A percentile compares a stretch with the other conserved stretches of the same genome.
These are phyloP conservation scores for Lagenaria siceraria DNA, from an alignment of 306 rosid genomes.

Conservation along the genomic window DNA sequence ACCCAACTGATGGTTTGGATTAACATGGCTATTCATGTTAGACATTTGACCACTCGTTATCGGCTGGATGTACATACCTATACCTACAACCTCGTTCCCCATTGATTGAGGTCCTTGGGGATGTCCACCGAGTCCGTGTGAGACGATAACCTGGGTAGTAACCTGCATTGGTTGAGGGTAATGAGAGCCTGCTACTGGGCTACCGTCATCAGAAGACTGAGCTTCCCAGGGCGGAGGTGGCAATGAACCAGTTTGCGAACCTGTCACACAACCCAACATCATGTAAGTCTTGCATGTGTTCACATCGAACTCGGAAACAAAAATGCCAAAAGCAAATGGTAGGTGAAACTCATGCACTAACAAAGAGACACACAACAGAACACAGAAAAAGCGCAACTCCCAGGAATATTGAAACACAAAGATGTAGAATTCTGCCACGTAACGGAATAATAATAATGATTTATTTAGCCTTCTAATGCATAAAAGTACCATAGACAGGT, in stretches of 20 bases:
- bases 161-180: constrained; percentile 66
- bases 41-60: constrained; percentile 41
- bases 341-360: neutral
- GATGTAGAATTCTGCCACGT: neutral
- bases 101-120: constrained; percentile 52
- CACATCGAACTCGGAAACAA: neutral
- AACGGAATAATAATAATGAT: neutral
- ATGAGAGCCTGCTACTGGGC: constrained; percentile 41
- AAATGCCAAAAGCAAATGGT: constrained; percentile 12
- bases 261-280: constrained; percentile 21
- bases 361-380: neutral
- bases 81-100: constrained; percentile 41
- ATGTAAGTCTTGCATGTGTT: neutral
- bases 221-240: constrained; percentile 99
- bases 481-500: constrained; percentile 48
- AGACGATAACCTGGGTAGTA: constrained; percentile 41
- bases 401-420: neutral
- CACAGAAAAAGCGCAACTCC: neutral
- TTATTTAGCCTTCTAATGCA: neutral
- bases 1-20: constrained; percentile 50
- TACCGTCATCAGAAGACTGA: constrained; percentile 46
- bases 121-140: constrained; percentile 33
- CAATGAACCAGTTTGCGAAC: constrained; percentile 53
- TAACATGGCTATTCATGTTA: constrained; percentile 39
- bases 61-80: constrained; percentile 62